Conservation (phyloP, 2,329 filamentous ascomycete genomes). For the Emmonsiellopsis sp. region DNA sequence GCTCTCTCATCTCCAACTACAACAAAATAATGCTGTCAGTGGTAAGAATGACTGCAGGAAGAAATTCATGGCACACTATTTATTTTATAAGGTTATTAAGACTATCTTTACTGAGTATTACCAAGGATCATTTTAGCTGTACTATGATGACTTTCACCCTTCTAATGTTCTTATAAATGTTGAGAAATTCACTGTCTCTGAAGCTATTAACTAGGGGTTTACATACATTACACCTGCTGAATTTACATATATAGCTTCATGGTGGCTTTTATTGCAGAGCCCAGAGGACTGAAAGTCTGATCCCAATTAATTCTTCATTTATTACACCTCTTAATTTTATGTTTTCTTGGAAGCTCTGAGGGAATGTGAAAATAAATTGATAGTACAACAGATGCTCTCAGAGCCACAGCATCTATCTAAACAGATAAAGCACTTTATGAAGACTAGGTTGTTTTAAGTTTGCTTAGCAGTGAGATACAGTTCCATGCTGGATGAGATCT, state of each 20-base stretch:
- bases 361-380: background rate
- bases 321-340: slow-evolving; percentile 4
- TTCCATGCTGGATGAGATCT: slow-evolving; percentile 14
- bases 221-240: slow-evolving; percentile 7
- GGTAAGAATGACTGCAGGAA: slow-evolving; percentile 32
- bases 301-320: slow-evolving; percentile 5
- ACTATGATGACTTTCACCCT: slow-evolving; percentile 21
- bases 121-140: slow-evolving; percentile 18
- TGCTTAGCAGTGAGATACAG: slow-evolving; percentile 11
- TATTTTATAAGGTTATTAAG: slow-evolving; percentile 28
- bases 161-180: slow-evolving; percentile 17
- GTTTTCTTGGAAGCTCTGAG: slow-evolving; percentile 5
- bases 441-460: slow-evolving; percentile 13
- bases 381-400: background rate
- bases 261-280: slow-evolving; percentile 11
- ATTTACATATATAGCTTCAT: slow-evolving; percentile 7
- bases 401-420: slow-evolving; percentile 11
- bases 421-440: slow-evolving; percentile 11
- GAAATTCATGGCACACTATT: slow-evolving; percentile 35
- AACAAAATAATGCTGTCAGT: slow-evolving; percentile 30
- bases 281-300: slow-evolving; percentile 10
- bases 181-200: slow-evolving; percentile 3
- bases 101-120: background rate
- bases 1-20: slow-evolving; percentile 25
- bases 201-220: slow-evolving; percentile 22